phyloP scores from a whole-genome alignment of 2,329 filamentous ascomycete genomes.

The Fusarium sp. region DNA sequence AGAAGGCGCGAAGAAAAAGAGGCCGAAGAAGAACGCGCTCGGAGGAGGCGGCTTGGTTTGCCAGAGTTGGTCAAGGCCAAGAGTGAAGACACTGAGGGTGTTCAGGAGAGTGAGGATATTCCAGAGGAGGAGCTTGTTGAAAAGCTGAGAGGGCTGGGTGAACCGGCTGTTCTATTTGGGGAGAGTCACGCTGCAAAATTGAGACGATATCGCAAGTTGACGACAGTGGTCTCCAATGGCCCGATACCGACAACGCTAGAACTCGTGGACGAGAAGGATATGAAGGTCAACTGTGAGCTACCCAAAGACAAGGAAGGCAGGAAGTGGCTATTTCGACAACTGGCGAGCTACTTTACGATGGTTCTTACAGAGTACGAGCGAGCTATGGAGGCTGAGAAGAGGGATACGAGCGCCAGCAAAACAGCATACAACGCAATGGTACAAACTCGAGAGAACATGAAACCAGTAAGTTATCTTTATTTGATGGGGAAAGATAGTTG shows the following conservation, averaged over 20 bases:
- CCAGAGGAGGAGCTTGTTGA: conserved; percentile 75
- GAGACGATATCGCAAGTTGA: conserved; percentile 76
- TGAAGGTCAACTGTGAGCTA: conserved; percentile 79
- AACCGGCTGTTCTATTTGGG: conserved; percentile 83
- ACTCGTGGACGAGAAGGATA: conserved; percentile 85
- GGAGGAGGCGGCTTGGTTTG: conserved; percentile 82
- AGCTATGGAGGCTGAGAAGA: conserved; percentile 76
- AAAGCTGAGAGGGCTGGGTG: conserved; percentile 77
- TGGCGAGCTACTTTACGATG: conserved; percentile 96
- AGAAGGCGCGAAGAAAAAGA: conserved; percentile 78
- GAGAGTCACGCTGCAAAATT: conserved; percentile 79
- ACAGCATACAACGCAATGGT: conserved; percentile 87
- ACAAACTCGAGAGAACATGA: conserved; percentile 88
- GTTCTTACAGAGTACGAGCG: conserved; percentile 88
- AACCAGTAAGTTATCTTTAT: conserved; percentile 65
- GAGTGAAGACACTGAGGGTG: conserved; percentile 60
- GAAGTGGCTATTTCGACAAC: conserved; percentile 83
- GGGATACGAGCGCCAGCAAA: conserved; percentile 80
- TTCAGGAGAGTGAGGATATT: conserved; percentile 69
- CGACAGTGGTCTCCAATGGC: conserved; percentile 72
- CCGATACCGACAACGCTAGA: conserved; percentile 89
- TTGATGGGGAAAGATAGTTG: background rate
- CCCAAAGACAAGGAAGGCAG: conserved; percentile 74
- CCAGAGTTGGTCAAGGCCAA: conserved; percentile 71
- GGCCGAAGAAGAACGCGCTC: conserved; percentile 76